Evolutionary conservation across 2,329 filamentous ascomycete species (phyloP), one percentile per base, ranked within the genome.

Genomic region (Arthrinium puccinioides): DNA sequence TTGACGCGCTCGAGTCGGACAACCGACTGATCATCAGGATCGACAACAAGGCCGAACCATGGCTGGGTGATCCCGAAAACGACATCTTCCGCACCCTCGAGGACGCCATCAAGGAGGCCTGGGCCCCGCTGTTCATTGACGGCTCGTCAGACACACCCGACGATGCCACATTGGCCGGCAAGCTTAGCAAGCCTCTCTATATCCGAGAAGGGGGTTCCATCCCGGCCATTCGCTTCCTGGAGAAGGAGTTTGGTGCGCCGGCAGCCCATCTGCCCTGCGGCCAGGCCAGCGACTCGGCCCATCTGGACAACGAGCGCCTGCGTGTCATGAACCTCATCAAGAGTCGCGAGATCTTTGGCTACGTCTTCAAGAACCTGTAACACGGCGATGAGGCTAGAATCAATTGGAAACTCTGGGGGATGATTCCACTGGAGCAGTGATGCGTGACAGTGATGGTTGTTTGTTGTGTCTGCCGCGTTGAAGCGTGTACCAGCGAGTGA

Each of bases 151-250:
- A 36, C 6, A 23, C 11, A 10, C 43, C 49, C 32, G 26, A 42
- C 44, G 41, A 21, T 34, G 26, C 33, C 3, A n/a, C 30, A 5
- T 37, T 3, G 11, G 25, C 32, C 13, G 25, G 21, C 28, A 69
- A 66, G 44, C 49, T 52, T 9, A 60, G 66, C 7, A 84, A 81
- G 50, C 90, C 89, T 0, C 69, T 98, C 4, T 97, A 94, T 57
- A 98, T 98, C 48, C 78, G 92, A 9, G 92, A 98, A 62, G 92
- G 92, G 10, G 92, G 92, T 5, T 94, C 85, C 0, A 98, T 98
- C 48, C 92, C 92, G 0, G 87, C 87, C 0, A 97, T 97, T 39
- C 71, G 92, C 6, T 97, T 97, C 55, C 57, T 97, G 25, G 90
- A 97, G 59, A 95, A 95, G 64, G 87, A 94, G 52, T 96, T 97